Conservation (phyloP, 768 basidiomycete genomes). For the Kondoa malvinella region DNA sequence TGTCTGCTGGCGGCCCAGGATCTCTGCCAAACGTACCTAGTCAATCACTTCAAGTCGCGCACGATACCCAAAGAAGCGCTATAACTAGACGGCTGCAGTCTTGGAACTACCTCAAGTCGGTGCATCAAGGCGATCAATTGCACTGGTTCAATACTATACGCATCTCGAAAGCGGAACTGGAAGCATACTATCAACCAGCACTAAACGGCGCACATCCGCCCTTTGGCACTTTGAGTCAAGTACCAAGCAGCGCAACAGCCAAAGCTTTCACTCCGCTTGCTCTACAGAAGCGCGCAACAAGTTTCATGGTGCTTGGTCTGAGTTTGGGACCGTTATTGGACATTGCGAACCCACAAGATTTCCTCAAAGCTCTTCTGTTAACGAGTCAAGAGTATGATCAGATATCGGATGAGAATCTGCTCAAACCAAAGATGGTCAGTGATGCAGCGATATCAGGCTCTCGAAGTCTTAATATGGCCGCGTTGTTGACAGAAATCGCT, state of each 20-base stretch:
- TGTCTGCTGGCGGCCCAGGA: no score
- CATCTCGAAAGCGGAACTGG: slow-evolving; percentile 12
- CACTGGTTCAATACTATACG: slow-evolving; percentile 20
- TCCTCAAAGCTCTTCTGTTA: slow-evolving; percentile 49
- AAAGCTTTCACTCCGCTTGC: background rate
- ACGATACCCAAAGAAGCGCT: slow-evolving; percentile 10
- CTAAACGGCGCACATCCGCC: slow-evolving; percentile 11
- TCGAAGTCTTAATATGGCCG: background rate
- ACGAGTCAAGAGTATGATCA: slow-evolving; percentile 23
- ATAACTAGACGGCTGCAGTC: slow-evolving; percentile 10
- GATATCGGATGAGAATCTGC: slow-evolving; percentile 24
- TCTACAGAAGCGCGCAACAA: slow-evolving; percentile 41
- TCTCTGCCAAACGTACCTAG: slow-evolving; percentile 7
- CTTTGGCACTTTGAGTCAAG: background rate
- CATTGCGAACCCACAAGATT: slow-evolving; percentile 60
- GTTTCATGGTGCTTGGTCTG: slow-evolving; percentile 71
- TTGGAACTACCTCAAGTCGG: slow-evolving; percentile 15
- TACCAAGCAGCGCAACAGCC: background rate
- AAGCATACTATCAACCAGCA: slow-evolving; percentile 5
- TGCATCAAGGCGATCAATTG: slow-evolving; percentile 12
- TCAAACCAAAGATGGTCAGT: slow-evolving; percentile 9
- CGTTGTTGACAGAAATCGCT: slow-evolving; percentile 7
- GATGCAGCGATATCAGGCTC: background rate
- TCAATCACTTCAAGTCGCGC: slow-evolving; percentile 8
- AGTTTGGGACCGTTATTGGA: slow-evolving; percentile 68